These are phyloP conservation scores for Epichloe hybrida DNA, from an alignment of 2,329 filamentous ascomycete species.

Conservation along the genomic window DNA sequence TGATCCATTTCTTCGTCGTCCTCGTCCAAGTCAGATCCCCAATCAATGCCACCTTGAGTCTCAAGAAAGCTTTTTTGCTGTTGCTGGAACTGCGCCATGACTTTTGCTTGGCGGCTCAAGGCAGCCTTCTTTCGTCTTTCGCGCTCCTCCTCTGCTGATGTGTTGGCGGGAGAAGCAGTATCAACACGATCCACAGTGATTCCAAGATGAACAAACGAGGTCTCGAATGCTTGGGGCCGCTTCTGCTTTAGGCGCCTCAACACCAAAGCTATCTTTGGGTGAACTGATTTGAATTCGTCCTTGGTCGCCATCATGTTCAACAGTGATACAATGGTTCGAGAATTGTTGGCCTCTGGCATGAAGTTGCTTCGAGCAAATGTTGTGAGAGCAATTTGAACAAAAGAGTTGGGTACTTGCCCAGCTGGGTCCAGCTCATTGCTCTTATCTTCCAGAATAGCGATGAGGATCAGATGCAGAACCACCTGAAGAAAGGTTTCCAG, in stretches of 20 bases:
- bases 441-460: conserved; percentile 75
- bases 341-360: conserved; percentile 38
- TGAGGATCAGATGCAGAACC: conserved; percentile 72
- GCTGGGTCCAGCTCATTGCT: conserved; percentile 38
- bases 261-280: conserved; percentile 72
- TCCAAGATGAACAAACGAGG: conserved; percentile 48
- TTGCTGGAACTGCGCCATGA: conserved; percentile 97
- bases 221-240: conserved; percentile 58
- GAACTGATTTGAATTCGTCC: conserved; percentile 67
- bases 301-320: conserved; percentile 48
- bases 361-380: conserved; percentile 49
- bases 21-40: conserved; percentile 67
- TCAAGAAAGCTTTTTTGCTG: conserved; percentile 93
- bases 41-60: conserved; percentile 76
- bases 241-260: conserved; percentile 77
- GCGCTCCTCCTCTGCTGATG: conserved; percentile 55
- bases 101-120: conserved; percentile 73
- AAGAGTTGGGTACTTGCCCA: conserved; percentile 44
- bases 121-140: conserved; percentile 86
- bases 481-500: conserved; percentile 88
- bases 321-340: conserved; percentile 51
- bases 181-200: conserved; percentile 67
- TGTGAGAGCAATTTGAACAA: conserved; percentile 57
- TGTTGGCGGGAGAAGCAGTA: conserved; percentile 65
- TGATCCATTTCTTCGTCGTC: conserved; percentile 47